Base-by-base conservation (phyloP, 1,139 yeast genomes). In the Lodderomyces beijingensis region DNA sequence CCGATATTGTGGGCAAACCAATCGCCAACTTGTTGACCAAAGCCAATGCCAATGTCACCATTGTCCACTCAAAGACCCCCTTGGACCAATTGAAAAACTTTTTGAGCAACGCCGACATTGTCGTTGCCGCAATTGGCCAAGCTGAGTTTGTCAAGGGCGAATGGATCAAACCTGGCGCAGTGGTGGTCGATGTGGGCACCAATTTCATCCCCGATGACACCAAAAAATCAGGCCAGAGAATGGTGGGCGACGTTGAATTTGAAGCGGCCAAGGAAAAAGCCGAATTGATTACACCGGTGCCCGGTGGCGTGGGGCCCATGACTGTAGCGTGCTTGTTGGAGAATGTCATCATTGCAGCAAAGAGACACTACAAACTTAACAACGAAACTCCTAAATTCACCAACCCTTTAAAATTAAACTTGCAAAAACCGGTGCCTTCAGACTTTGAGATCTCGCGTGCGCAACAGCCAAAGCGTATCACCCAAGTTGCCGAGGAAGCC, bases 301-400 rank as follows among this genome's bases (percentile, higher is more conserved):
- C 98, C 32, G 99, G 99, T 54, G 98, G 98, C 46, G 98, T 91
- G 40, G 98, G 98, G 34, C 99, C 98, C 49, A 91, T 91, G 97
- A 91, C 99, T 9, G 97, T 91, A 33, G 97, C 97, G 32, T 86
- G 88, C 84, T 74, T 91, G 39, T 77, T 89, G 58, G 84, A 84
- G 53, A 91, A 91, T 55, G 96, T 89, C 20, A 74, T 85, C 27
- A 64, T 72, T 40, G 87, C 96, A 29, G 96, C 97, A 25, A 77
- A 83, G 51, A 55, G 56, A 32, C 77, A 73, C 50, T 62, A 65
- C 41, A 46, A 50, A 13, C 57, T 65, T 36, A 63, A 66, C 46
- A 67, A 69, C 45, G 65, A 60, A 41, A 60, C 73, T 35, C 75
- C 79, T 21, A 61, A 62, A 34, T 74, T 76, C 53, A 60, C 73